Evolutionary conservation across 495 filamentous ascomycete genomes (phyloP), one percentile per base, ranked within the genome.

Genomic region (Darksidea phi): DNA sequence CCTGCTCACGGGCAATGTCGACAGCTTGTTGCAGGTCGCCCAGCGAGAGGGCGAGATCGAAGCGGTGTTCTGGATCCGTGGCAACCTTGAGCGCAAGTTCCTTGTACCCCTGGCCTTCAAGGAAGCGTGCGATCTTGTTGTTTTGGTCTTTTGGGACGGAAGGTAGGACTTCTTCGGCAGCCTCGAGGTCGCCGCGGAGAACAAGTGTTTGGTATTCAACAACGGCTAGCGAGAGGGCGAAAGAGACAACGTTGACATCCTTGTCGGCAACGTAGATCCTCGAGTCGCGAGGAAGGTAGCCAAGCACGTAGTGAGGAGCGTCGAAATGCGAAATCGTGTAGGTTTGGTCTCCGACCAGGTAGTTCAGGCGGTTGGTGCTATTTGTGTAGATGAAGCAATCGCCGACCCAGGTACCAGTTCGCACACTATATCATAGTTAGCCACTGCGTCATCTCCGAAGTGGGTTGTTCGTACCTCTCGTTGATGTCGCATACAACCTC

Each of bases 301-400:
- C 94, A 5, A 98, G 84, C 43, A 95, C 80, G 74, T 97, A 99
- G 87, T 93, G 91, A 15, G 89, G 85, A 69, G 90, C 83, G 75
- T 99, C 94, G 68, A 96, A 97, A 76, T 97, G 93, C 38, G 91
- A 90, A 69, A 99, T 88, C n/a, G 94, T 96, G 81, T 97, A 96
- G 26, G 91, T 95, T 75, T 97, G 91, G 74, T 97, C 94, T 51
- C 94, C 95, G 34, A 99, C 94, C 20, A 99, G 84, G 75, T 97
- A 97, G 80, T 97, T 99, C 60, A 99, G 77, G 53, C 94, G 89
- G 81, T 97, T 97, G 24, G 92, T 96, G 67, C 84, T 86, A 78
- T 91, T 97, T 25, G 94, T 97, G 79, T 97, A 99, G 71, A 97
- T 92, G 79, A 99, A 94, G 77, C 92, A 96, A 74, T 99, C 94